A percentile compares a stretch with the other conserved stretches of the same genome.
These are phyloP conservation scores for Ceraceosorus guamensis DNA, from an alignment of 1,284 basidiomycete genomes.

Conservation along the genomic window DNA sequence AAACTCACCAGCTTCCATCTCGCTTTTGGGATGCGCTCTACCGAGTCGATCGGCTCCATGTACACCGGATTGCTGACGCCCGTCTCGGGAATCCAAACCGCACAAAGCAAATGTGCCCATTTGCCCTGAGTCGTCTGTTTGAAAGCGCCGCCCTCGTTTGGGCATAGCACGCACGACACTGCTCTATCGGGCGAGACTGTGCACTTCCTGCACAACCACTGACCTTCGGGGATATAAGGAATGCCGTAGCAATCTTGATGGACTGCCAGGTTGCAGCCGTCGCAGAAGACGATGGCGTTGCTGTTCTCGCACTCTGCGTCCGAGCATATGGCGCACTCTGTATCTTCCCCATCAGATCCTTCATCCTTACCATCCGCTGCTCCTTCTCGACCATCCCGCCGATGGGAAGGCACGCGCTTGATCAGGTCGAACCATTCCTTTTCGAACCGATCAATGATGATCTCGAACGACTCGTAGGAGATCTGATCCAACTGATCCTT, in stretches of 20 bases:
- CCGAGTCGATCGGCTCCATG: slow-evolving; percentile 94
- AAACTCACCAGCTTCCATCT: slow-evolving; percentile 83
- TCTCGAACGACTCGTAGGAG: slow-evolving; percentile 78
- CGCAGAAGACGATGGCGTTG: slow-evolving; percentile 98
- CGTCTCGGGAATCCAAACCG: slow-evolving; percentile 96
- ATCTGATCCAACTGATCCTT: slow-evolving; percentile 62
- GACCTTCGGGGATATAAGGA: slow-evolving; percentile 97
- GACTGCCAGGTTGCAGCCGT: slow-evolving; percentile 96
- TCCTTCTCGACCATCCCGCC: too few species aligned
- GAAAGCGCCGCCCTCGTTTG: slow-evolving; percentile 94
- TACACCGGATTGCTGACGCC: slow-evolving; percentile 89
- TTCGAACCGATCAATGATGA: slow-evolving; percentile 93
- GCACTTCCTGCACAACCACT: slow-evolving; percentile 98
- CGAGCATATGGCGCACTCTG: slow-evolving; percentile 92
- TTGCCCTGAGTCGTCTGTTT: slow-evolving; percentile 89
- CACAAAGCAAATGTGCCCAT: slow-evolving; percentile 94
- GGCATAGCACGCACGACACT: slow-evolving; percentile 87
- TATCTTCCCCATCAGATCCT: slow-evolving; percentile 38
- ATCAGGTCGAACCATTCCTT: slow-evolving; percentile 99
- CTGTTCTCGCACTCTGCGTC: slow-evolving; percentile 97
- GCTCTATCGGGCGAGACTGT: slow-evolving; percentile 94
- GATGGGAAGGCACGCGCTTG: slow-evolving; percentile 58
- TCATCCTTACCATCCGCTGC: slow-evolving; percentile 20
- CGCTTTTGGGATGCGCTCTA: slow-evolving; percentile 79
- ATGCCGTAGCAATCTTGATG: slow-evolving; percentile 99